phyloP scores from a whole-genome alignment of 73 alveolate genomes.

The Paramecium sexaurelia region DNA sequence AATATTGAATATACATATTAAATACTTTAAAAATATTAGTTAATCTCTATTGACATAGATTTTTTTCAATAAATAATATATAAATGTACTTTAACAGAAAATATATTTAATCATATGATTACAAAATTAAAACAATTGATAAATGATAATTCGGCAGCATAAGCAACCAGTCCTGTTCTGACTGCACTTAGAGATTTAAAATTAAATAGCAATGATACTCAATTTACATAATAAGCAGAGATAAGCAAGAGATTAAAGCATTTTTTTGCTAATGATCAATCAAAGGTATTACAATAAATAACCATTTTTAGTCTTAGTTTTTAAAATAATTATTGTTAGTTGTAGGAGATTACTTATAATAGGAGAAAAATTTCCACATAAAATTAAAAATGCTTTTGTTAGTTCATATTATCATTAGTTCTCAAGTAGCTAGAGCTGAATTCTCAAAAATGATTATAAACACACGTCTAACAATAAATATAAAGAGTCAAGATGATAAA shows the following conservation, averaged over 20 bases:
- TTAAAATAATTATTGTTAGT: not conserved
- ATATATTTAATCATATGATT: not conserved
- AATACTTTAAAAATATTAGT: not conserved
- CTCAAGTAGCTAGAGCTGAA: slow-evolving; percentile 52
- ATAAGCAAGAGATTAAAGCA: slow-evolving; percentile 30
- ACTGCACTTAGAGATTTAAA: not conserved
- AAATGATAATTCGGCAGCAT: not conserved
- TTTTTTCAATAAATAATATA: not conserved
- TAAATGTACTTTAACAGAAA: not conserved
- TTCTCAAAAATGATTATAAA: slow-evolving; percentile 8
- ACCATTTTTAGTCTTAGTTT: not conserved
- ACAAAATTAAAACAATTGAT: slow-evolving; percentile 29
- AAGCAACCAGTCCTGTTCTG: not conserved
- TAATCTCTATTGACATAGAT: no score
- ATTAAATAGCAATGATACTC: not conserved
- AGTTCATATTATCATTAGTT: slow-evolving; percentile 44
- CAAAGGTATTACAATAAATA: not conserved
- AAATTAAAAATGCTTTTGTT: slow-evolving; percentile 16
- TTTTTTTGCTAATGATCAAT: not conserved
- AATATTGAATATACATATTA: not conserved
- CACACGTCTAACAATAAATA: not conserved
- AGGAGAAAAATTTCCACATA: not conserved
- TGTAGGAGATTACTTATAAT: not conserved
- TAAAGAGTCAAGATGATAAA: not conserved
- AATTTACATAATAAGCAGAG: not conserved